Evolutionary conservation across 2,329 filamentous ascomycete species (phyloP).

Genomic region (Rutstroemia sp.): DNA sequence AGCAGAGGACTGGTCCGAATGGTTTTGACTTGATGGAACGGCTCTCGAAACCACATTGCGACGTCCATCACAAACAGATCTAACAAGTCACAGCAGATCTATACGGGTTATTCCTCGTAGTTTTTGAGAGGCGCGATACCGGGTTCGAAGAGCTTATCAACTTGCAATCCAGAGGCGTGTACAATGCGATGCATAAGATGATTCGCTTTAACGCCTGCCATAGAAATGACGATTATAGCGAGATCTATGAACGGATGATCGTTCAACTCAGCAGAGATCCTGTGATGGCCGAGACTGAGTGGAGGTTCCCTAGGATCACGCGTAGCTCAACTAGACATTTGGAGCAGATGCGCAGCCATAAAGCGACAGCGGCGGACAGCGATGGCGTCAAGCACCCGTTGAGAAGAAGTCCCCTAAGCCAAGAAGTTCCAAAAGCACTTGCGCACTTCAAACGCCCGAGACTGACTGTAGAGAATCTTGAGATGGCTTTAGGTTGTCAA

Average conservation of each 20-base stretch:
- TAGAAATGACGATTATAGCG: no score
- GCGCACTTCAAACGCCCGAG: background rate
- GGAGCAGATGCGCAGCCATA: background rate
- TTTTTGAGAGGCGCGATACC: background rate
- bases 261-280: background rate
- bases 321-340: background rate
- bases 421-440: background rate
- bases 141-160: background rate
- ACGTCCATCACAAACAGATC: background rate
- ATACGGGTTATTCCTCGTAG: background rate
- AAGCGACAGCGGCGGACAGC: background rate
- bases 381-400: background rate
- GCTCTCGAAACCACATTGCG: background rate
- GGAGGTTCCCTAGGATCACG: background rate
- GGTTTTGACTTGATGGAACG: background rate
- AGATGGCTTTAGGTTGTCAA: background rate
- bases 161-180: background rate
- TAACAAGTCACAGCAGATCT: slow-evolving; percentile 2
- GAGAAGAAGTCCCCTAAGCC: background rate
- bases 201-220: background rate
- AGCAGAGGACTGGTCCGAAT: background rate
- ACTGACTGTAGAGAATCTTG: background rate
- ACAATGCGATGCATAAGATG: background rate
- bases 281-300: background rate
- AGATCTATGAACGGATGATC: background rate